A percentile compares a stretch with the other conserved stretches of the same genome.
phyloP scores from a whole-genome alignment of 2,329 filamentous ascomycete species.

The Sclerotinia sclerotiorum region DNA sequence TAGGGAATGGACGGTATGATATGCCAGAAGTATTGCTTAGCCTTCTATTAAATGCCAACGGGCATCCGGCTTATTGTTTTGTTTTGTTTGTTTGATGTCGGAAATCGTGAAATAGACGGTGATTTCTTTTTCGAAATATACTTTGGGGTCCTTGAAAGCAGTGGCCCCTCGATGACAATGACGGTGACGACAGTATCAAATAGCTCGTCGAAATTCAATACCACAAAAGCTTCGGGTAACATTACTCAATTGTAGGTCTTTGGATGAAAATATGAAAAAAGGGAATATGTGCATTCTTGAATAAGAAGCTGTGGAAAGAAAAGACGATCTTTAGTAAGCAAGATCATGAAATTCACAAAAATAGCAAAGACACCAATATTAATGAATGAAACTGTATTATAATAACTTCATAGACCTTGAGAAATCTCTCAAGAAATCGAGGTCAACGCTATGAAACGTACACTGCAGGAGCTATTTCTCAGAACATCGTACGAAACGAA shows the following conservation, averaged over 20 bases:
- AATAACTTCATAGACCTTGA: background rate
- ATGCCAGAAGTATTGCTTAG: background rate
- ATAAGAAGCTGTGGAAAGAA: background rate
- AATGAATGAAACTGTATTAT: background rate
- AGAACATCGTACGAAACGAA: background rate
- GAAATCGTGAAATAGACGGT: constrained; percentile 9
- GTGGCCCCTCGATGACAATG: background rate
- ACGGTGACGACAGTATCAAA: background rate
- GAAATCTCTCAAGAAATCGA: background rate
- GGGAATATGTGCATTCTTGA: too few relatives aligned
- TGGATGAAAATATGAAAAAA: too few relatives aligned
- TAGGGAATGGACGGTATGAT: background rate
- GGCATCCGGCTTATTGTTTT: background rate
- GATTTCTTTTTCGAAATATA: background rate
- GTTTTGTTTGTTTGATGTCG: background rate
- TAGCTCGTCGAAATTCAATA: background rate
- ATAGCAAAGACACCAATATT: background rate
- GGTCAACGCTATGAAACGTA: background rate
- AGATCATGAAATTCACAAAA: background rate
- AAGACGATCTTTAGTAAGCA: background rate
- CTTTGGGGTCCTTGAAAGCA: background rate
- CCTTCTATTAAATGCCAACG: constrained; percentile 5
- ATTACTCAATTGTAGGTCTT: background rate
- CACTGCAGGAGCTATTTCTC: background rate
- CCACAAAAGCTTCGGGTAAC: background rate